Evolutionary conservation across 2,329 filamentous ascomycete species (phyloP).

Genomic region (Alternaria postmessia): DNA sequence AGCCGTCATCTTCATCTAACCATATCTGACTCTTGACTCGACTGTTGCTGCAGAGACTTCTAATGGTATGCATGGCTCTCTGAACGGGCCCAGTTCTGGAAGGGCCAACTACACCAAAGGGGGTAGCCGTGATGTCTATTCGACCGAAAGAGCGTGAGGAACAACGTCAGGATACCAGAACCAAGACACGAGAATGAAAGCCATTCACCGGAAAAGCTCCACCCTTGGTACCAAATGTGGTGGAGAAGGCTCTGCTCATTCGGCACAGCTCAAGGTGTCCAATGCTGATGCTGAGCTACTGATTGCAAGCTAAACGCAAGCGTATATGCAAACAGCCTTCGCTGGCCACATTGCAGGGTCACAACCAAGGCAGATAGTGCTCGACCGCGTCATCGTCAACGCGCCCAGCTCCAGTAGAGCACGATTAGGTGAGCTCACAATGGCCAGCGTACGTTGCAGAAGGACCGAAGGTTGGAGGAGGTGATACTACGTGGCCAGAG

Average conservation of each 20-base stretch:
- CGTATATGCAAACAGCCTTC: slow-evolving; percentile 6
- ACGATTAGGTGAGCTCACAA: slow-evolving; percentile 2
- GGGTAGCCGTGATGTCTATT: too few species aligned
- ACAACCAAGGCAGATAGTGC: slow-evolving; percentile 4
- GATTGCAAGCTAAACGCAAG: neutral
- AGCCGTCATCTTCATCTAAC: neutral
- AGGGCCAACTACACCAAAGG: neutral
- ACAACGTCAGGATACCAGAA: too few species aligned
- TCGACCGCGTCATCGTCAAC: neutral
- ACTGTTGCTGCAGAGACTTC: slow-evolving; percentile 1
- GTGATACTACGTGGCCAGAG: slow-evolving; percentile 2
- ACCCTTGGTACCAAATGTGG: too few species aligned
- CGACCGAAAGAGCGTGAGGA: too few species aligned
- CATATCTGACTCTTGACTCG: neutral
- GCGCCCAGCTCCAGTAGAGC: neutral
- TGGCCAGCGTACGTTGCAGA: slow-evolving; percentile 2
- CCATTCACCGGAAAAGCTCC: too few species aligned
- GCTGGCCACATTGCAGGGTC: slow-evolving; percentile 9
- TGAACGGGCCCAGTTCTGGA: slow-evolving; percentile 2
- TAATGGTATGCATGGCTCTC: slow-evolving; percentile 4
- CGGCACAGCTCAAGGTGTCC: too few species aligned
- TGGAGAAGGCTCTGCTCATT: slow-evolving; percentile 6
- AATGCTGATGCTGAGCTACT: too few species aligned
- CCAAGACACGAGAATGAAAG: too few species aligned
- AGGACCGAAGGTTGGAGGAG: slow-evolving; percentile 8